phyloP scores from a whole-genome alignment of 306 rosid species.

The Argentina anserina region DNA sequence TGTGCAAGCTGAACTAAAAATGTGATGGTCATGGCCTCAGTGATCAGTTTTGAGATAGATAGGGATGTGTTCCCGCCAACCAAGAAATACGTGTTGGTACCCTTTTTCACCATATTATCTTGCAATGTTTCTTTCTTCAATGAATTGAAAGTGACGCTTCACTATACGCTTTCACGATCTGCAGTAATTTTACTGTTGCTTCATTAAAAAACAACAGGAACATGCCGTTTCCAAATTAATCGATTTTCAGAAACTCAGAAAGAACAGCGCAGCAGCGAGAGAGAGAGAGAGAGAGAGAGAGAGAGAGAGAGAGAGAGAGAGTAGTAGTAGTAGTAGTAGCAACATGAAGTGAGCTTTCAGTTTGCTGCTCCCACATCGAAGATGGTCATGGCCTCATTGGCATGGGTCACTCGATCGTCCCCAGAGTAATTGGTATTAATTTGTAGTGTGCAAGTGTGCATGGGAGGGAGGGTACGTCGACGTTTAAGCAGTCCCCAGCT shows the following conservation, averaged over 20 bases:
- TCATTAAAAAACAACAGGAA: not conserved
- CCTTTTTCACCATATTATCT: constrained; percentile 30
- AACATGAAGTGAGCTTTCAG: not conserved
- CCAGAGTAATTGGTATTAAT: not conserved
- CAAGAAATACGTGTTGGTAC: constrained; percentile 21
- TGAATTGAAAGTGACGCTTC: constrained; percentile 22
- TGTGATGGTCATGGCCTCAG: no score
- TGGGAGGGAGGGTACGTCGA: not conserved
- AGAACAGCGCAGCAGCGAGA: not conserved
- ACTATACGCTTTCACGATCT: constrained; percentile 31
- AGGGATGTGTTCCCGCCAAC: constrained; percentile 35
- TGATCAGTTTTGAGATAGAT: not conserved
- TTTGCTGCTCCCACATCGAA: not conserved
- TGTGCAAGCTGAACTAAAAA: no score
- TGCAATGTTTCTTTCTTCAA: constrained; percentile 15
- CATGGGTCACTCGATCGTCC: constrained; percentile 12
- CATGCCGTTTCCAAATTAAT: not conserved
- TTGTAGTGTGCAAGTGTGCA: not conserved
- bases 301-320: not conserved
- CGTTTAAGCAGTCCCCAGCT: not conserved
- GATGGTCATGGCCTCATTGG: no score
- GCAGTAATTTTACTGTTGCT: not conserved
- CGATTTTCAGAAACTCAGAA: no score
- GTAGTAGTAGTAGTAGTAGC: not conserved
- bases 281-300: not conserved